Base-by-base conservation (phyloP, 75 land plant species). In the Pinus tabuliformis region DNA sequence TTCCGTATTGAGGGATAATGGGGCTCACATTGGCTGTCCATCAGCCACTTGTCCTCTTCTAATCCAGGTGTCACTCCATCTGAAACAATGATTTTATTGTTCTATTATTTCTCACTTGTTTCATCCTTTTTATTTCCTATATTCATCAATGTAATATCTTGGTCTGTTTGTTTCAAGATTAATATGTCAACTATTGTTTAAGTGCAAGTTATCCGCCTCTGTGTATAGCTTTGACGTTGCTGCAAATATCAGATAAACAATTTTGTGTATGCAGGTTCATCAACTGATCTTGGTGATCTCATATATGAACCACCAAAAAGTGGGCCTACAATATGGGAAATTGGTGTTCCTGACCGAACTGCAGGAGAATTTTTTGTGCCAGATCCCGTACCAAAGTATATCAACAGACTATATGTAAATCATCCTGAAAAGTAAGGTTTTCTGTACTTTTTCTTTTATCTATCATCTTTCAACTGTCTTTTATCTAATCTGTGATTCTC, bases 271-370 rank as follows among this genome's bases (percentile, higher is more conserved):
- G 57, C 78, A 90, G 92, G 92, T 59, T 30, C 28, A 59, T 21
- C 73, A 75, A 59, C 78, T 22, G 83, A 86, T 60, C 72, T 88
- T 56, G 85, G 81, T 57, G 30, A 57, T 65, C 18, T 90, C 64
- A 70, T 79, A 20, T 87, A 78, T 66, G 28, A 76, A 26, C 87
- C 89, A 30, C 89, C 87, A 39, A 87, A 83, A 78, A 57, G 42
- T 57, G 89, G 89, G 3, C 83, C 82, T 8, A 87, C 89, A 4
- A n/a, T 84, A 16, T 87, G 89, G 89, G 89, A 87, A 76, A 84
- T 87, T 30, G 89, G 89, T 18, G 65, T 87, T 42, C 83, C 89
- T 33, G 83, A 87, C 62, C 79, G 89, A 16, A 62, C 76, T 58
- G 89, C 89, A 33, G 60, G 56, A 52, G 89, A 77, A 26, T 86